Conservation (phyloP, 352 stramenopile genomes). For the Albugo laibachii region DNA sequence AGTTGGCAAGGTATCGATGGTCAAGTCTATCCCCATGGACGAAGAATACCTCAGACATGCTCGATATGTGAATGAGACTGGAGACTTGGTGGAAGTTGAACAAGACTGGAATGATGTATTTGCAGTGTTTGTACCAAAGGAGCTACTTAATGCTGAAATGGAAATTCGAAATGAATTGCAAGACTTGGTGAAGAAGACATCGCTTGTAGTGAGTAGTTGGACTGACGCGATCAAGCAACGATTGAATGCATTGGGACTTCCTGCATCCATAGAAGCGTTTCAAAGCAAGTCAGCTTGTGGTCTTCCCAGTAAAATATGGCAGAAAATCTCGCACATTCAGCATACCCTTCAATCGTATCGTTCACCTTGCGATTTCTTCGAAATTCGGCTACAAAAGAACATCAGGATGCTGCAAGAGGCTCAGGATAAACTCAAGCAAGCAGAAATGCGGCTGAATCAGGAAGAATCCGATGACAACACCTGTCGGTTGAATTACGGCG, state of each 20-base stretch:
- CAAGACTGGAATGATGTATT: slow-evolving; percentile 33
- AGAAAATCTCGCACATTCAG: slow-evolving; percentile 31
- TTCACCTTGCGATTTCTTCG: slow-evolving; percentile 16
- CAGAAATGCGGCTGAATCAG: slow-evolving; percentile 27
- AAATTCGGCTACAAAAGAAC: slow-evolving; percentile 30
- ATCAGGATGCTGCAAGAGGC: slow-evolving; percentile 22
- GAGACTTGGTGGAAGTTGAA: too few relatives aligned
- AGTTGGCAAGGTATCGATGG: slow-evolving; percentile 47
- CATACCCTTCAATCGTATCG: slow-evolving; percentile 9
- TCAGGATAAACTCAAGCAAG: slow-evolving; percentile 29
- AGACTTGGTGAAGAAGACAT: slow-evolving; percentile 17
- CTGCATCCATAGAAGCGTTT: slow-evolving; percentile 60
- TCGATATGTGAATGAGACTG: too few relatives aligned
- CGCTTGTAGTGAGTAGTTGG: slow-evolving; percentile 19
- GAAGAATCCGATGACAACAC: slow-evolving; percentile 53
- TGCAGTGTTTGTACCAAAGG: slow-evolving; percentile 38
- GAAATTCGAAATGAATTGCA: slow-evolving; percentile 27
- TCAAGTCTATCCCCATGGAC: slow-evolving; percentile 22
- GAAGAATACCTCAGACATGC: slow-evolving; percentile 29
- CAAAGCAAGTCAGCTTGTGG: slow-evolving; percentile 38
- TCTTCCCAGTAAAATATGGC: slow-evolving; percentile 30
- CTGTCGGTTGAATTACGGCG: slow-evolving; percentile 43
- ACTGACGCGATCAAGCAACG: slow-evolving; percentile 31
- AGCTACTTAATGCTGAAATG: slow-evolving; percentile 22
- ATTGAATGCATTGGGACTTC: slow-evolving; percentile 33